Evolutionary conservation across 176 grass and related monocot genomes (phyloP), one percentile per base, ranked within the genome.

Genomic region (Tuctoria greenei): DNA sequence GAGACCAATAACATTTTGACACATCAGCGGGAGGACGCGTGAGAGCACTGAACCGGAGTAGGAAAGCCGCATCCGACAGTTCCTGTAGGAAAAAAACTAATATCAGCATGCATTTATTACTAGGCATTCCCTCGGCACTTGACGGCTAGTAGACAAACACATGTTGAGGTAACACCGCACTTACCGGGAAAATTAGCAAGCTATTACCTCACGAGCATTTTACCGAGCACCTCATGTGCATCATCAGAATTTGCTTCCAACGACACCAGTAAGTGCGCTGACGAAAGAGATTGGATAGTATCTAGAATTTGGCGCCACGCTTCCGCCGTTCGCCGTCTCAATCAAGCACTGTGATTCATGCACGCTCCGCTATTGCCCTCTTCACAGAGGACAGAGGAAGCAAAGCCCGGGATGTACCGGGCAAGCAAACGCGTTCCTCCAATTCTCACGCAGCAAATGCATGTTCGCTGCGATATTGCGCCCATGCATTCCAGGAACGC

Each of bases 101-200:
- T 27, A 62, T 28, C 59, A 81, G 23, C 35, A 81, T 54, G 23
- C 35, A 81, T 54, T 12, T 54, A 59, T 63, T 40, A 6, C 43
- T 27, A 50, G 36, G 57, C 26, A 61, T 46, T 61, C 8, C 28
- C 16, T 44, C 14, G 72, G 54, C 14, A 10, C 56, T 28, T 10
- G 8, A 42, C 18, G 72, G 4, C 16, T 8, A 63, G 58, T 4
- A 63, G 4, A 34, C 4, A 0, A 47, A 34, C 37, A 26, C 1
- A 26, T 9, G n/a, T 20, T 1, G 14, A 74, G 14, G 24, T 61
- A 41, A 76, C n/a, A 44, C 14, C 10, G 5, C 57, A 21, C 10
- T 11, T 16, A 37, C 42, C 18, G 12, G 1, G 27, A 1, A 64
- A 64, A 25, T 25, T 50, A 37, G 74, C 20, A 77, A 24, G n/a